phyloP scores from a whole-genome alignment of 129 eudicot genomes.

The Kitagawia praeruptora region DNA sequence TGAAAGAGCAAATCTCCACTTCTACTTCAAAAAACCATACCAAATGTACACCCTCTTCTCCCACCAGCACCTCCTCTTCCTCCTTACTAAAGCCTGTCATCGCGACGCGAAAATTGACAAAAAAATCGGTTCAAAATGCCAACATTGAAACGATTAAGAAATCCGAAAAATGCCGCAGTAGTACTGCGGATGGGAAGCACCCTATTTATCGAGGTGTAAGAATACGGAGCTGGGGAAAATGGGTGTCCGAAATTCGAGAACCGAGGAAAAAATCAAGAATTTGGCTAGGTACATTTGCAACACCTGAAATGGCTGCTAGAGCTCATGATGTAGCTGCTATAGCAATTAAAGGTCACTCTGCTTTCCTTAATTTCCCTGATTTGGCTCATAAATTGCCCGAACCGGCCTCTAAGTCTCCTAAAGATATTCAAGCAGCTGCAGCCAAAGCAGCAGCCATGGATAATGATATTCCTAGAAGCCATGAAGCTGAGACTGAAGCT shows the following conservation, averaged over 20 bases:
- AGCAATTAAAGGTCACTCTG: conserved; percentile 34
- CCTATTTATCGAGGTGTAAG: conserved; percentile 35
- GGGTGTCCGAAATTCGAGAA: conserved; percentile 51
- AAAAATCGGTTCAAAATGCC: background rate
- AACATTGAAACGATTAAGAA: background rate
- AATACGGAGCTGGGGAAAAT: conserved; percentile 42
- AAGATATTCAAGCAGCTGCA: conserved; percentile 43
- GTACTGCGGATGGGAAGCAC: conserved; percentile 6
- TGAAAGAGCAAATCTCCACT: background rate
- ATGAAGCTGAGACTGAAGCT: background rate
- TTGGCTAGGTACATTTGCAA: conserved; percentile 42
- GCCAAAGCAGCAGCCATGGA: conserved; percentile 27
- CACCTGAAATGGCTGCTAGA: conserved; percentile 44
- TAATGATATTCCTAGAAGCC: background rate
- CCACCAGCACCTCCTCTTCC: conserved; percentile 12
- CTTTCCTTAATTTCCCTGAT: conserved; percentile 39
- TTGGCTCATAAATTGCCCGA: conserved; percentile 27
- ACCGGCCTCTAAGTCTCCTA: conserved; percentile 36
- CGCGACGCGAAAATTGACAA: background rate
- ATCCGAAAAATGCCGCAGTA: background rate
- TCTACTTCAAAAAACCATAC: background rate
- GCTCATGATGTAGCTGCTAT: conserved; percentile 48
- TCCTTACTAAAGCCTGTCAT: background rate
- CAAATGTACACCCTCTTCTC: background rate
- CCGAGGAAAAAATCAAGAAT: conserved; percentile 44